Evolutionary conservation across 139 green algal species (phyloP), one percentile per base, ranked within the genome.

Genomic region (Chlamydomonas incerta): DNA sequence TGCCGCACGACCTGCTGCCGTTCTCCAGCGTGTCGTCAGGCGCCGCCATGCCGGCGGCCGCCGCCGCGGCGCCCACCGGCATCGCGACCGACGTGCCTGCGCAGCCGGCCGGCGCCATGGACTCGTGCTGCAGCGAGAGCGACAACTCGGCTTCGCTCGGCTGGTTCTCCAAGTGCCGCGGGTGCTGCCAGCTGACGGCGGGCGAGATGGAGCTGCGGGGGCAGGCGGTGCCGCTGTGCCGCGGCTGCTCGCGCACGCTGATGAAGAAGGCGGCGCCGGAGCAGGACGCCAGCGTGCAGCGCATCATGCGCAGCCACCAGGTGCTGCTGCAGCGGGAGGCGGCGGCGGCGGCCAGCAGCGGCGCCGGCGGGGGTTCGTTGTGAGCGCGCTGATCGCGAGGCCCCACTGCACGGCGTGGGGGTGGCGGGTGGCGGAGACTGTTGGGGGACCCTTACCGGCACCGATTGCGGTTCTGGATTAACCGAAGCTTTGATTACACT

Each of bases 131-230:
- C n/a, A 84, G 77, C 62, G 77, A 84, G 24, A 50, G 41, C 41
- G 41, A 50, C 41, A 65, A 84, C 31, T 55, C 63, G 8, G 65
- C 46, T 35, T 66, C 47, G 17, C 58, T 35, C 47, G 79, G 79
- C 47, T 85, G 79, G 79, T 85, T 85, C 79, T 41, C 28, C 50
- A 75, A 76, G 47, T 85, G 79, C 79, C 79, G 79, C 8, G 79
- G 79, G 0, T 85, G 79, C 79, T 73, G 79, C 79, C 66, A 75
- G 13, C 20, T 85, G 20, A 85, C 79, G 34, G 79, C 79, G 2
- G 79, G 79, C n/a, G 79, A 85, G 66, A 29, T 37, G n/a, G 79
- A 85, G 47, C 46, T 85, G 21, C 65, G 63, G 1, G 66, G 65
- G 6, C 47, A 85, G 47, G 65, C 60, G 0, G 66, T 85, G 18